Evolutionary conservation across 2,329 filamentous ascomycete species (phyloP).

Genomic region (Penicillium sp.): DNA sequence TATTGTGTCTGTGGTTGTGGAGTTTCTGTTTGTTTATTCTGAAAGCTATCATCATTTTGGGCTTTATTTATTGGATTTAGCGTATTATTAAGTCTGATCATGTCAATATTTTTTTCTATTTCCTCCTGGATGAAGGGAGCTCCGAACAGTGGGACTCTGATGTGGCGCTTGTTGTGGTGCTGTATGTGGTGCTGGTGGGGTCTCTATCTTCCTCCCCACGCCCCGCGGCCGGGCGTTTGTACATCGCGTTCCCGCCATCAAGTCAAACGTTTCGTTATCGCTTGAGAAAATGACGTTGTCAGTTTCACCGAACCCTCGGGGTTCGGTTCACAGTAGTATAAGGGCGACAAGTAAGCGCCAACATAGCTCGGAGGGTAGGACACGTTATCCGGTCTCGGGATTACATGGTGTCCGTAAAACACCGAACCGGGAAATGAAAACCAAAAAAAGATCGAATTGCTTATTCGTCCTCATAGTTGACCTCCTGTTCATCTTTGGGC

Average conservation of each 20-base stretch:
- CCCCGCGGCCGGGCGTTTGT: background rate
- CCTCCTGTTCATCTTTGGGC: conserved; percentile 65
- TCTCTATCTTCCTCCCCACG: background rate
- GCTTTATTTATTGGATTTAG: background rate
- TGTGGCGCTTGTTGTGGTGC: background rate
- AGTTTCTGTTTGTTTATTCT: background rate
- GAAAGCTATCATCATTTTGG: conserved; percentile 7
- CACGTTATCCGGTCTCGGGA: background rate
- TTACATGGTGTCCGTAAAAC: background rate
- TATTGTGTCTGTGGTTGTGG: background rate
- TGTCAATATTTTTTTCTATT: background rate
- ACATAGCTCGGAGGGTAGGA: background rate
- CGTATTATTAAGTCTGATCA: background rate
- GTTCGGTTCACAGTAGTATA: background rate
- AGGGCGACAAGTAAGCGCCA: background rate
- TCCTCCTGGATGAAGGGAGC: background rate
- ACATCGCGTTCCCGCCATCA: background rate
- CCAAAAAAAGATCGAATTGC: conserved; percentile 7
- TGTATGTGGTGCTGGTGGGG: background rate
- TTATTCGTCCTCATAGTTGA: conserved; percentile 48
- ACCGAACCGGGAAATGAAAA: background rate
- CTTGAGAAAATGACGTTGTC: background rate
- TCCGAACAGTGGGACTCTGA: background rate
- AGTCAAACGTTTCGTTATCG: background rate
- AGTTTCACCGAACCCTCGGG: background rate